phyloP scores from a whole-genome alignment of 2,329 filamentous ascomycete genomes.

The Bretziella fagacearum region DNA sequence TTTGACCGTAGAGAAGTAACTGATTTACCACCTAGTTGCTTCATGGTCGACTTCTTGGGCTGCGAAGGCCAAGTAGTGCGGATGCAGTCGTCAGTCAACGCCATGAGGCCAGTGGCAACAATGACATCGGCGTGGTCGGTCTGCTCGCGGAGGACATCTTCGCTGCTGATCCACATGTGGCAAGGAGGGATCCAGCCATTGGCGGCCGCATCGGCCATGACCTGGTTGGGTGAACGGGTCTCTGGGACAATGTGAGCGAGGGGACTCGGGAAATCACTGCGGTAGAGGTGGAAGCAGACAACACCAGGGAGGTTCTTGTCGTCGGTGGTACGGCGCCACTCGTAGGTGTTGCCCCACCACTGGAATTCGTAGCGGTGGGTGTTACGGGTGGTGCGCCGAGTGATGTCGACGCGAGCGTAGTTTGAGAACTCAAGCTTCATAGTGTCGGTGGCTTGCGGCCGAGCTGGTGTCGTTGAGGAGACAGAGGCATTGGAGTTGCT shows the following conservation, averaged over 20 bases:
- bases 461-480: constrained; percentile 19
- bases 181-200: constrained; percentile 85
- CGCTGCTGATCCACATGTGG: constrained; percentile 77
- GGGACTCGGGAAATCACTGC: constrained; percentile 42
- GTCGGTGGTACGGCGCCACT: constrained; percentile 61
- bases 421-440: constrained; percentile 93
- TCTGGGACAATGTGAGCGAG: constrained; percentile 79
- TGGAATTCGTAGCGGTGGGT: constrained; percentile 76
- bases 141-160: constrained; percentile 46
- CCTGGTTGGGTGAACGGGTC: constrained; percentile 52
- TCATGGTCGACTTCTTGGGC: neutral
- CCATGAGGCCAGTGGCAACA: constrained; percentile 73
- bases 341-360: constrained; percentile 78
- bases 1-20: neutral
- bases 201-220: constrained; percentile 52
- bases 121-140: constrained; percentile 81
- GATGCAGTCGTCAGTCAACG: constrained; percentile 83
- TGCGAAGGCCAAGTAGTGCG: constrained; percentile 45
- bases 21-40: neutral
- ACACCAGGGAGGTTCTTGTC: constrained; percentile 48
- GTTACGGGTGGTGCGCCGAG: constrained; percentile 42
- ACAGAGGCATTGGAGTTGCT: constrained; percentile 12
- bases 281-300: constrained; percentile 65
- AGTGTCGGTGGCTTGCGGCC: constrained; percentile 47
- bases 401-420: constrained; percentile 80